Evolutionary conservation across 2,329 filamentous ascomycete species (phyloP), one percentile per base, ranked within the genome.

Genomic region (Chalaropsis ovoidea): DNA sequence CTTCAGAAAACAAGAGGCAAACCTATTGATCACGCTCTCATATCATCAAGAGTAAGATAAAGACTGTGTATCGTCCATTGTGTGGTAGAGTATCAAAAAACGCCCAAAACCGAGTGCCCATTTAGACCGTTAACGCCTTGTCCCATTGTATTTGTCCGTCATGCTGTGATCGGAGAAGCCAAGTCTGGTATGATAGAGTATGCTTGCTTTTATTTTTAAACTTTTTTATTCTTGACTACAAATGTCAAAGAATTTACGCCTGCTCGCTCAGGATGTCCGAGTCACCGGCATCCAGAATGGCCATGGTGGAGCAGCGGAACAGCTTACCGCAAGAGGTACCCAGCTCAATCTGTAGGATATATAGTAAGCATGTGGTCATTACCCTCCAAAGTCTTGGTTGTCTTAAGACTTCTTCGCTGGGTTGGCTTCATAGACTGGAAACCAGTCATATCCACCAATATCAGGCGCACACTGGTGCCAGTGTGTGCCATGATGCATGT

Each of bases 251-350:
- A 63, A 65, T 67, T 67, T 67, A 67, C 62, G 58, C 66, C 77
- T 86, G 85, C 79, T 90, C 86, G 80, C 82, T 87, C 74, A 99
- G 85, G 79, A 99, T 99, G 80, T 99, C 94, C 72, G 90, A 96
- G 86, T 97, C 89, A 86, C 93, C 94, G 77, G 92, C 91, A 80
- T 99, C 94, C 72, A 97, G 82, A 76, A 97, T 88, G 73, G 92
- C 87, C 89, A 99, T 95, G 80, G 92, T 96, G 72, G 90, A 93
- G 86, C 90, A 95, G 73, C 91, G 86, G 88, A 95, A 99, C 77
- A 99, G 88, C 84, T 97, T 97, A 84, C 94, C 94, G 82, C 92
- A 96, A 73, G 91, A 92, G 76, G 92, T 97, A 76, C 94, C 94
- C 72, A 99, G 85, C 83, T 97, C 94, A 77, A 97, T 96, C 92